Percentiles rank a stretch among this genome's conserved stretches.
These are phyloP conservation scores for peach (Prunus persica) DNA, from an alignment of 306 rosid genomes.

Conservation along the genomic window Prunus_persica_NCBIv2 NC_034009.1:13694001-13694500, in stretches of 20 bases:
- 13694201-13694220: neutral
- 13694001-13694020: conserved; percentile 69
- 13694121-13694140: conserved; percentile 90
- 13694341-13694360: conserved; percentile 84
- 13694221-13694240: conserved; percentile 9
- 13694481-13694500: too few species aligned
- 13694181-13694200: neutral
- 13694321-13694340: conserved; percentile 91
- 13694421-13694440: neutral
- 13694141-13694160: conserved; percentile 64
- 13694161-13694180: conserved; percentile 17
- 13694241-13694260: neutral
- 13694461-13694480: too few species aligned
- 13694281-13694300: conserved; percentile 90
- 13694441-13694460: too few species aligned
- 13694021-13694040: conserved; percentile 45
- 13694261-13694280: neutral
- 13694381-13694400: conserved; percentile 7
- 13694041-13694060: conserved; percentile 58
- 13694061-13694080: conserved; percentile 42
- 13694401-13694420: neutral
- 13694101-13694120: conserved; percentile 82
- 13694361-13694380: conserved; percentile 63
- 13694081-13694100: conserved; percentile 52
- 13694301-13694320: conserved; percentile 79